Percentiles rank a stretch among this genome's conserved stretches.
Conservation (phyloP, 2,329 filamentous ascomycete species). For the Microsporum audouinii region DNA sequence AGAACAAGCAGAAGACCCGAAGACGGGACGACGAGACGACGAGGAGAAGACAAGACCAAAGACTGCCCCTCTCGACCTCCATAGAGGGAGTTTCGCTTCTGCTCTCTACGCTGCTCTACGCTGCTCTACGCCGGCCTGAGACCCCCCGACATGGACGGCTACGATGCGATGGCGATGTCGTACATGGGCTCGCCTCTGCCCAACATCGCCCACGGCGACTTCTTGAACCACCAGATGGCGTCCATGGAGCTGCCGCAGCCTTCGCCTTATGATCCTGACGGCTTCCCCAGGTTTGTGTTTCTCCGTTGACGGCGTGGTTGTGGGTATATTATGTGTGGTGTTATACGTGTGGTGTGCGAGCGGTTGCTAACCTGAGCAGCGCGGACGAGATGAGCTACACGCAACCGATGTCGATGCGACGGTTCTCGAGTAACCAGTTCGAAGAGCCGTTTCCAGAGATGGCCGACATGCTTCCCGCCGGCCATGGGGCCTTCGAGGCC, state of each 20-base stretch:
- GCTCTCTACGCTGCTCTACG: too few species aligned
- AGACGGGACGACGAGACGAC: background rate
- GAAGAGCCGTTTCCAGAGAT: slow-evolving; percentile 41
- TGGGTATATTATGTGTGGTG: slow-evolving; percentile 14
- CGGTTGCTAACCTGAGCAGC: slow-evolving; percentile 20
- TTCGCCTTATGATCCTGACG: slow-evolving; percentile 50
- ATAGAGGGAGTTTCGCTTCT: too few species aligned
- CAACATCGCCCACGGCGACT: slow-evolving; percentile 38
- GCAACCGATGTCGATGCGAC: slow-evolving; percentile 35
- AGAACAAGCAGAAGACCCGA: background rate
- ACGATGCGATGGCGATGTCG: slow-evolving; percentile 52
- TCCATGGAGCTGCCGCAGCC: slow-evolving; percentile 47
- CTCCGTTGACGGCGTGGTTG: slow-evolving; percentile 6
- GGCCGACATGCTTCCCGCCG: slow-evolving; percentile 25
- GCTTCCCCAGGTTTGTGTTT: slow-evolving; percentile 45
- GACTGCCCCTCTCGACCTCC: background rate
- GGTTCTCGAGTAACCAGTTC: slow-evolving; percentile 37
- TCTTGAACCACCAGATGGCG: slow-evolving; percentile 37
- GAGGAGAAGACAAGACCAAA: background rate
- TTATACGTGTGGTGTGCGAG: slow-evolving; percentile 9
- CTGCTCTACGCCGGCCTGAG: too few species aligned
- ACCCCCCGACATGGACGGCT: slow-evolving; percentile 40
- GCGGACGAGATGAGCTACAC: slow-evolving; percentile 43
- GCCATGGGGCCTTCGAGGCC: slow-evolving; percentile 23
- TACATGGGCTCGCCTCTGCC: slow-evolving; percentile 49